phyloP scores from a whole-genome alignment of 2,329 filamentous ascomycete species.

The Microcyclosporella mali region DNA sequence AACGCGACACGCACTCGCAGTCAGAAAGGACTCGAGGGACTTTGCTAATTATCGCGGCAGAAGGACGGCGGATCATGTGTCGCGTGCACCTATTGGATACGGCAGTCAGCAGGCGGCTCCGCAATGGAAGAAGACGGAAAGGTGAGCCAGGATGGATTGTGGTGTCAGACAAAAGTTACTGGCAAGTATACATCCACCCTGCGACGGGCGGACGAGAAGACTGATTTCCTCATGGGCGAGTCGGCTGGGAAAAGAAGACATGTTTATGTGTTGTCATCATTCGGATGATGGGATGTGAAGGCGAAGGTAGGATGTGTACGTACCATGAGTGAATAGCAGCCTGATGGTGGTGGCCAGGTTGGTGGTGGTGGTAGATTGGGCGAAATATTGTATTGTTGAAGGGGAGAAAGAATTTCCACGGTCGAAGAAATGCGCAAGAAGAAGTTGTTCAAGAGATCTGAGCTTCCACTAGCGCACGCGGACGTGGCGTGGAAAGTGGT shows the following conservation, averaged over 20 bases:
- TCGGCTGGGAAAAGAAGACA: slow-evolving; percentile 85
- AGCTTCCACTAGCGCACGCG: too few species aligned
- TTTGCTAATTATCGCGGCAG: background rate
- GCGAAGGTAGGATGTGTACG: slow-evolving; percentile 1
- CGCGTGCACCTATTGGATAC: background rate
- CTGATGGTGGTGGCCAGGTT: slow-evolving; percentile 2
- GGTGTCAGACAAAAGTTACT: slow-evolving; percentile 75
- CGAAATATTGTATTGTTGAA: too few species aligned
- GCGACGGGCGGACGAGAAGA: slow-evolving; percentile 60
- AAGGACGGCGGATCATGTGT: background rate
- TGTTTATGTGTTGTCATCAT: slow-evolving; percentile 65
- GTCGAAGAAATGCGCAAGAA: too few species aligned
- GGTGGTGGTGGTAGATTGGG: background rate
- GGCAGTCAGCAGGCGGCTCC: slow-evolving; percentile 7
- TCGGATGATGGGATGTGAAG: slow-evolving; percentile 21
- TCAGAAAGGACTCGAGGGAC: background rate
- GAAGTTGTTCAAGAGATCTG: too few species aligned
- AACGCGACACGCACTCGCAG: background rate
- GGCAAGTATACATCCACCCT: slow-evolving; percentile 78
- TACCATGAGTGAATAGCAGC: slow-evolving; percentile 5
- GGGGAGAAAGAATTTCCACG: background rate
- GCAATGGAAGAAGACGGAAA: slow-evolving; percentile 8
- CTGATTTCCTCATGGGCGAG: slow-evolving; percentile 78
- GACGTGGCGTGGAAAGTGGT: too few species aligned
- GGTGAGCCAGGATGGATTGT: slow-evolving; percentile 7